These are phyloP conservation scores for Penicillium fuscoglaucum DNA, from an alignment of 2,329 filamentous ascomycete genomes.

Conservation along the genomic window DNA sequence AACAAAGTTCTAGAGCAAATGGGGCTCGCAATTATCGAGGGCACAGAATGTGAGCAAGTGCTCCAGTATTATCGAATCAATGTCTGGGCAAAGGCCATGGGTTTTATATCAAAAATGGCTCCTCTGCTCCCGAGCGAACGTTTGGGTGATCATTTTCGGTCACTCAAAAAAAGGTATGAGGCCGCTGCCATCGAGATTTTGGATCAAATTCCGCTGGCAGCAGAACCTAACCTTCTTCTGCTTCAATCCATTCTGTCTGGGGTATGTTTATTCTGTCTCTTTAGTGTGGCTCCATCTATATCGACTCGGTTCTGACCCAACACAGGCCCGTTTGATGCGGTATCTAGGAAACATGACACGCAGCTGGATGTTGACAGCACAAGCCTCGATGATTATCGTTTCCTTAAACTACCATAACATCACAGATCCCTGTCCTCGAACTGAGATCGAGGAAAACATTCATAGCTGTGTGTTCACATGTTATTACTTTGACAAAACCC, in stretches of 20 bases:
- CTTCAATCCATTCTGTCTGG: slow-evolving; percentile 26
- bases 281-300: background rate
- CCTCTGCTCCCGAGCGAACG: slow-evolving; percentile 19
- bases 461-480: slow-evolving; percentile 25
- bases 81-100: slow-evolving; percentile 25
- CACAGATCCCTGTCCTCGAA: slow-evolving; percentile 16
- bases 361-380: slow-evolving; percentile 25
- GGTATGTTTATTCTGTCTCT: slow-evolving; percentile 1
- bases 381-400: slow-evolving; percentile 21
- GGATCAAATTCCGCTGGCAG: slow-evolving; percentile 21
- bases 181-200: slow-evolving; percentile 19
- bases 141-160: slow-evolving; percentile 21
- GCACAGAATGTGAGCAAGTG: slow-evolving; percentile 20
- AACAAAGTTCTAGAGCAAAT: slow-evolving; percentile 24
- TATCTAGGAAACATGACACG: slow-evolving; percentile 25
- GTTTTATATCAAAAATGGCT: slow-evolving; percentile 22
- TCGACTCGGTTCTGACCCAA: background rate
- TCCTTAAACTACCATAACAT: slow-evolving; percentile 29
- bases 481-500: slow-evolving; percentile 26
- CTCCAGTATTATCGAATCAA: slow-evolving; percentile 22
- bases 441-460: slow-evolving; percentile 22
- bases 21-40: slow-evolving; percentile 26
- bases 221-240: slow-evolving; percentile 22
- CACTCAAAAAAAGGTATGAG: slow-evolving; percentile 23
- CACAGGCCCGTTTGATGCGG: slow-evolving; percentile 24